phyloP scores from a whole-genome alignment of 345 rosid genomes.

The Dimocarpus longan region DNA sequence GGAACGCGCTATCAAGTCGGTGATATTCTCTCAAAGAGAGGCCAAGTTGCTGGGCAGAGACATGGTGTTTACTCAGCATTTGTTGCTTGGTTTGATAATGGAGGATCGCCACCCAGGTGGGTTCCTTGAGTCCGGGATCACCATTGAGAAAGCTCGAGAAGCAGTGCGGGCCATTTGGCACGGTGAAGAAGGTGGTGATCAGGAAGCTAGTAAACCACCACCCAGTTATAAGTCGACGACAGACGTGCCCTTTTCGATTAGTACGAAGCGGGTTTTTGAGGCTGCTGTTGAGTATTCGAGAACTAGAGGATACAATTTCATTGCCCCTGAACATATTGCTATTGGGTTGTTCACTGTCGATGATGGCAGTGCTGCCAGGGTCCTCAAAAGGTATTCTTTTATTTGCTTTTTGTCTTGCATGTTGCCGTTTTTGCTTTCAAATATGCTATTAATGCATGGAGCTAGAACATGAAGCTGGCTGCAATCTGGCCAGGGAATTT shows the following conservation, averaged over 20 bases:
- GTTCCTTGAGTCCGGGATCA: constrained; percentile 79
- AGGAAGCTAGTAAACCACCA: constrained; percentile 30
- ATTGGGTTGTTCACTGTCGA: constrained; percentile 87
- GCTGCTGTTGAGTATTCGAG: constrained; percentile 95
- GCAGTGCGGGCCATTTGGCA: constrained; percentile 73
- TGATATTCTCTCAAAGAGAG: constrained; percentile 83
- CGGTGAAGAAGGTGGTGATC: constrained; percentile 22
- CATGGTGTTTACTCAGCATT: constrained; percentile 84
- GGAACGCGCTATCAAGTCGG: constrained; percentile 78
- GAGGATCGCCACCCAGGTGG: constrained; percentile 86
- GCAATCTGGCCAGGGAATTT: too few relatives aligned
- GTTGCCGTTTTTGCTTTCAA: background rate
- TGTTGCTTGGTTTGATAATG: constrained; percentile 67
- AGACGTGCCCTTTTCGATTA: constrained; percentile 72
- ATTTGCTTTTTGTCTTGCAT: background rate
- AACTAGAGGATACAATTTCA: constrained; percentile 77
- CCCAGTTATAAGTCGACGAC: constrained; percentile 34
- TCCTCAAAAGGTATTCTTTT: constrained; percentile 65
- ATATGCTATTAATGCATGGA: background rate
- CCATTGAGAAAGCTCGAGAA: constrained; percentile 68
- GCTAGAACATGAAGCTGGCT: too few relatives aligned
- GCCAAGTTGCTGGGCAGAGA: constrained; percentile 75
- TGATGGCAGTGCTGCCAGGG: constrained; percentile 83
- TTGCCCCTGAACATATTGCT: constrained; percentile 92
- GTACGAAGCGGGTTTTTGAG: constrained; percentile 88